Evolutionary conservation across 1,139 yeast species (phyloP), one percentile per base, ranked within the genome.

Genomic region (Protomyces lactucae-debilis): DNA sequence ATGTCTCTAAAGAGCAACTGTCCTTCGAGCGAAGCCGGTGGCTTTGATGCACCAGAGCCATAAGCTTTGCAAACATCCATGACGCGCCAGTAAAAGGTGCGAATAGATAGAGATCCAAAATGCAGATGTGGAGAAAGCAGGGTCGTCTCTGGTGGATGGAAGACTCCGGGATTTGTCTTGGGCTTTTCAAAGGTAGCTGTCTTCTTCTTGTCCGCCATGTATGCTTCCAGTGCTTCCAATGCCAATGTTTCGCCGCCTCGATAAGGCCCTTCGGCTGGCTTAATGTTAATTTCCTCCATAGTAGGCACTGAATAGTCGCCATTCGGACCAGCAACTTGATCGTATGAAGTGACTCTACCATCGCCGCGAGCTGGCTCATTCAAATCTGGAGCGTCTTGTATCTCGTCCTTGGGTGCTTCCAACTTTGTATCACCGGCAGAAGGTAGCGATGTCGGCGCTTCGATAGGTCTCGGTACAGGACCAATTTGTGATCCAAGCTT

Each of bases 181-280:
- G 64, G 64, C 55, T 60, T 60, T 40, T 60, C 64, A 35, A 60
- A 60, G 8, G 60, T 54, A 25, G 64, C 64, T 4, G 60, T 55
- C 48, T 60, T 45, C 35, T 54, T 39, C 43, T 60, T 55, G 52
- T 60, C 64, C 12, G 48, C 60, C 52, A 55, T 39, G 40, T 60
- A 60, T 5, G 37, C 51, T 23, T 40, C 51, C 8, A 60, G 55
- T 10, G 39, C 23, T 21, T 23, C 53, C 8, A 53, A 53, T 8
- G 64, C 64, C 10, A 36, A 2, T 4, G 37, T 46, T 23, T 60
- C 64, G 39, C 64, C 64, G 16, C 64, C 64, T 8, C 64, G 36
- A 54, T 60, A 46, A 3, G 64, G 64, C 3, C 60, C 54, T 9
- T 56, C 53, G 2, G 60, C 60, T n/a, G 54, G 51, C 46, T 54